phyloP scores from a whole-genome alignment of 805 yeast genomes.

The Candida ortonii region DNA sequence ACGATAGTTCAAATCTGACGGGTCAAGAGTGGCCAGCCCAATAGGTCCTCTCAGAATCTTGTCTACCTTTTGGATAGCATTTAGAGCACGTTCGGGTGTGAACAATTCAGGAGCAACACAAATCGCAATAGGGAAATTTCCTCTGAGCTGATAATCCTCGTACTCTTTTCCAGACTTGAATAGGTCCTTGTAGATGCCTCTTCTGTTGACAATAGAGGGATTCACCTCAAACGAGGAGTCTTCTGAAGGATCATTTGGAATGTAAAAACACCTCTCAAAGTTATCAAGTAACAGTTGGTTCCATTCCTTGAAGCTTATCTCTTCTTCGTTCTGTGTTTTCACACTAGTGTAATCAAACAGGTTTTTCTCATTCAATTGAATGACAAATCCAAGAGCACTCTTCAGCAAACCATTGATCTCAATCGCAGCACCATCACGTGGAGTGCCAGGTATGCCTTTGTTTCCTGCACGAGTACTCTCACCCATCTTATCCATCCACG shows the following conservation, averaged over 20 bases:
- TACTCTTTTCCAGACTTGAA: conserved; percentile 78
- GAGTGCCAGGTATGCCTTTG: conserved; percentile 95
- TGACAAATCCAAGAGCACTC: conserved; percentile 78
- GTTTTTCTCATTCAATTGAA: conserved; percentile 51
- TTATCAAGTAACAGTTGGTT: conserved; percentile 61
- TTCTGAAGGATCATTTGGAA: conserved; percentile 63
- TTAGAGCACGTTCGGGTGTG: conserved; percentile 52
- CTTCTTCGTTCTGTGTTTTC: conserved; percentile 52
- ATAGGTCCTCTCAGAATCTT: conserved; percentile 75
- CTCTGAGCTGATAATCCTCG: conserved; percentile 91
- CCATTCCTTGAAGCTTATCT: conserved; percentile 66
- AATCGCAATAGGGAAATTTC: conserved; percentile 91
- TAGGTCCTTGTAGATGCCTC: conserved; percentile 92
- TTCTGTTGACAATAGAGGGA: conserved; percentile 66
- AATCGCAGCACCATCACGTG: conserved; percentile 95
- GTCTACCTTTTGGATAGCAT: conserved; percentile 75
- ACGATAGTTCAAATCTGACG: conserved; percentile 85
- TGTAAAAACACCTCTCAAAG: conserved; percentile 76
- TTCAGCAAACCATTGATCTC: conserved; percentile 88
- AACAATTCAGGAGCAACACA: conserved; percentile 94
- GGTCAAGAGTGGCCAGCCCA: conserved; percentile 91
- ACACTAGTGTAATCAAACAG: conserved; percentile 59
- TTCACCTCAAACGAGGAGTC: conserved; percentile 65
- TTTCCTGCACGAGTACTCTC: conserved; percentile 80
- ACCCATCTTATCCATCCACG: conserved; percentile 99